Percentiles rank a stretch among this genome's conserved stretches.
Conservation (phyloP, 2,329 filamentous ascomycete species). For the Nothopassalora personata region DNA sequence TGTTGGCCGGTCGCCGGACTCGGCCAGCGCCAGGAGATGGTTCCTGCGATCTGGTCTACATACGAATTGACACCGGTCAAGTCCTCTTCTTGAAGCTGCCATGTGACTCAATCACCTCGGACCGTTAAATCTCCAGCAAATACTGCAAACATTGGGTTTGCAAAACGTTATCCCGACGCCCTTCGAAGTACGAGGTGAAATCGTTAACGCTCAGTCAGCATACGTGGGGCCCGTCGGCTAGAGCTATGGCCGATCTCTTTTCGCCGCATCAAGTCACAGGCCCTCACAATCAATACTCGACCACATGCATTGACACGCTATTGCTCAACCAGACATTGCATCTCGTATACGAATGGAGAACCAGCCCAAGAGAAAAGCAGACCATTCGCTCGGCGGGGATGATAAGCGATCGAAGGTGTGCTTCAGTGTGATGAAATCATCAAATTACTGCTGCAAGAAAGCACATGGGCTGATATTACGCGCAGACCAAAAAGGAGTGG, state of each 20-base stretch:
- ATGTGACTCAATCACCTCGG: background rate
- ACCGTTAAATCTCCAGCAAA: background rate
- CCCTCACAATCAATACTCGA: background rate
- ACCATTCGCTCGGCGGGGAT: conserved; percentile 21
- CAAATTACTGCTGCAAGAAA: background rate
- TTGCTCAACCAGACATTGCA: background rate
- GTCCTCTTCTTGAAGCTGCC: background rate
- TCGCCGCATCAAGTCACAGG: background rate
- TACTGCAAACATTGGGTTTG: background rate
- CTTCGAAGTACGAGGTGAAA: background rate
- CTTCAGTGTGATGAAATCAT: background rate
- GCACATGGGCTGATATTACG: background rate
- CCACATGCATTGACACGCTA: background rate
- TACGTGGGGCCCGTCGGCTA: background rate
- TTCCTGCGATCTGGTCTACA: background rate
- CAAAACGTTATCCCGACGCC: background rate
- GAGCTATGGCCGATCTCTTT: background rate
- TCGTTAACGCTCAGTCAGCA: background rate
- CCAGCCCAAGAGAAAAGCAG: conserved; percentile 35
- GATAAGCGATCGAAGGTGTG: background rate
- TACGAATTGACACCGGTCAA: background rate
- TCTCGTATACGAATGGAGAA: background rate
- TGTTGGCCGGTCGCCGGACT: conserved; percentile 1
- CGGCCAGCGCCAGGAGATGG: background rate
- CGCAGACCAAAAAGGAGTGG: conserved; percentile 43